Evolutionary conservation across 352 stramenopile species (phyloP).

Genomic region (Globisporangium mamillatum): DNA sequence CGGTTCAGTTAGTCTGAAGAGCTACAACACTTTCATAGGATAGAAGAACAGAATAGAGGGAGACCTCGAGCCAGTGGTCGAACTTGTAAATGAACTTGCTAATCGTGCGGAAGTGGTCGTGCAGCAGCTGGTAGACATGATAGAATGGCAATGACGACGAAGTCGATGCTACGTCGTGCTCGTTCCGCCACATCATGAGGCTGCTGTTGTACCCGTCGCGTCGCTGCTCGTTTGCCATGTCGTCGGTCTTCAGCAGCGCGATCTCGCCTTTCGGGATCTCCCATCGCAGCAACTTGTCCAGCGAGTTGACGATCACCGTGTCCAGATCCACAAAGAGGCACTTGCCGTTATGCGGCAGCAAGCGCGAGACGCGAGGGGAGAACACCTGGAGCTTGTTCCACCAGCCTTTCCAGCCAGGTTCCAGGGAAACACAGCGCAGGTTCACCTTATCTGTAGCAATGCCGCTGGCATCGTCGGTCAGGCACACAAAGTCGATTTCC

Average conservation of each 20-base stretch:
- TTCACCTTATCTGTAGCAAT: slow-evolving; percentile 23
- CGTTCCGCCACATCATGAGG: slow-evolving; percentile 55
- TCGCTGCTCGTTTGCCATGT: slow-evolving; percentile 70
- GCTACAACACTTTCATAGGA: not conserved
- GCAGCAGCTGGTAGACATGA: slow-evolving; percentile 38
- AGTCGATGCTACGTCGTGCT: not conserved
- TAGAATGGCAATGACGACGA: slow-evolving; percentile 14
- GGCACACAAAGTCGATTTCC: slow-evolving; percentile 53
- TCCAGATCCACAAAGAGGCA: slow-evolving; percentile 78
- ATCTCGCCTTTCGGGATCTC: slow-evolving; percentile 15
- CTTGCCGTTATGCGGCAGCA: slow-evolving; percentile 16
- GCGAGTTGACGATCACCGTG: slow-evolving; percentile 55
- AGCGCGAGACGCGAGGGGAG: slow-evolving; percentile 17
- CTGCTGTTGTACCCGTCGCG: slow-evolving; percentile 70
- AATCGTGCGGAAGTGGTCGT: slow-evolving; percentile 33
- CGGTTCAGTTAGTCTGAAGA: not conserved
- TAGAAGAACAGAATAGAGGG: not conserved
- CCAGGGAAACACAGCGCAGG: slow-evolving; percentile 29
- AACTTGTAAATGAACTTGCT: slow-evolving; percentile 79
- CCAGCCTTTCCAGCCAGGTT: slow-evolving; percentile 51
- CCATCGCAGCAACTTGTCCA: slow-evolving; percentile 31
- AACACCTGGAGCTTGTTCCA: slow-evolving; percentile 85
- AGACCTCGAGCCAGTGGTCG: slow-evolving; percentile 82
- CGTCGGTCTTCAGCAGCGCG: slow-evolving; percentile 51
- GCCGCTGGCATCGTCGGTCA: slow-evolving; percentile 59